These are phyloP conservation scores for Lavandula angustifolia DNA, from an alignment of 257 asterid genomes.

Conservation along the genomic window DNA sequence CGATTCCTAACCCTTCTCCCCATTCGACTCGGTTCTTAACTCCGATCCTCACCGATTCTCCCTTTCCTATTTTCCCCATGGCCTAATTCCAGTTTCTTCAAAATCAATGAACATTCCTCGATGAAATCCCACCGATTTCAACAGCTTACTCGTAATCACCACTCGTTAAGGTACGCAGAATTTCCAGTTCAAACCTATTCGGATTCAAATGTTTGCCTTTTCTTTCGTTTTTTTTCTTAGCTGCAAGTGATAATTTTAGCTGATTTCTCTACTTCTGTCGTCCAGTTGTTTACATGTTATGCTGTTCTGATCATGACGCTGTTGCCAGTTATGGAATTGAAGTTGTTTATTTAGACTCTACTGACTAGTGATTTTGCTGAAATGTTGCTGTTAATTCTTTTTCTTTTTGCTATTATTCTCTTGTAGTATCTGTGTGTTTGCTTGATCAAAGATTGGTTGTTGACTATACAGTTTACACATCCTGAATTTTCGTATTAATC, in stretches of 20 bases:
- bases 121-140: constrained; percentile 24
- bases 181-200: not conserved
- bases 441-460: not conserved
- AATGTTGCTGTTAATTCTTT: constrained; percentile 3
- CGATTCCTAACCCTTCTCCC: constrained; percentile 41
- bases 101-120: constrained; percentile 5
- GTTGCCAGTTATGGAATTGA: constrained; percentile 1
- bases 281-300: constrained; percentile 6
- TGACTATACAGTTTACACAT: not conserved
- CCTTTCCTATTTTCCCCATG: constrained; percentile 2
- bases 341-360: not conserved
- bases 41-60: constrained; percentile 24
- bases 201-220: constrained; percentile 10
- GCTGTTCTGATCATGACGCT: not conserved
- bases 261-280: constrained; percentile 14
- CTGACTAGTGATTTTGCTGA: constrained; percentile 17
- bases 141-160: not conserved
- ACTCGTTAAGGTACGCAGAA: constrained; percentile 29
- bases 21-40: constrained; percentile 42
- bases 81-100: constrained; percentile 9
- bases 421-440: not conserved
- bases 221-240: not conserved
- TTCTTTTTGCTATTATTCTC: not conserved
- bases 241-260: not conserved
- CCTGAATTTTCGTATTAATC: not conserved